Evolutionary conservation across 2,329 filamentous ascomycete genomes (phyloP).

Genomic region (Verticillium zaregamsianum): DNA sequence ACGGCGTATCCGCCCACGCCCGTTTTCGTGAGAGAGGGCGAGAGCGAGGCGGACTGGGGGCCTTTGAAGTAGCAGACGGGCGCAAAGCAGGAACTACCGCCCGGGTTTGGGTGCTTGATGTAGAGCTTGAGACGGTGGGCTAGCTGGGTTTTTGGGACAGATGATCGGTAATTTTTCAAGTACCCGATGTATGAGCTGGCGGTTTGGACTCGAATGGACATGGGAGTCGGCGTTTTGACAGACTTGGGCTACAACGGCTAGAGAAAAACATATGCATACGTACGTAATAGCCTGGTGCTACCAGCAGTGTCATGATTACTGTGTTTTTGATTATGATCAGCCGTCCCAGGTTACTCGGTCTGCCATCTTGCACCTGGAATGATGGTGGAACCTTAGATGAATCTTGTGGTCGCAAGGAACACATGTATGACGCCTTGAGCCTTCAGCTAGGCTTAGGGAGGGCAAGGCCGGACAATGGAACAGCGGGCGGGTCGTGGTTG

Average conservation of each 20-base stretch:
- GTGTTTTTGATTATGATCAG: too few species aligned
- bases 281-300: neutral
- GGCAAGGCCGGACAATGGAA: too few species aligned
- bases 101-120: neutral
- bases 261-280: neutral
- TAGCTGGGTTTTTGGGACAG: neutral
- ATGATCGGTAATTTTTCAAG: neutral
- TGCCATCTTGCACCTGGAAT: too few species aligned
- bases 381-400: too few species aligned
- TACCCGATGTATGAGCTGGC: neutral
- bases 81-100: neutral
- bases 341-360: too few species aligned
- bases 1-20: neutral
- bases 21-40: neutral
- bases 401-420: too few species aligned
- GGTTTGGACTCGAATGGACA: neutral
- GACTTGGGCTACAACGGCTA: neutral
- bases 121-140: neutral
- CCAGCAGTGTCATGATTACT: too few species aligned
- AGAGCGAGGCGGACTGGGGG: neutral
- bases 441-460: too few species aligned
- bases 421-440: too few species aligned
- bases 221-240: neutral
- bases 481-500: too few species aligned
- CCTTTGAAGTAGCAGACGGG: neutral